A percentile compares a stretch with the other conserved stretches of the same genome.
phyloP scores from a whole-genome alignment of 2,329 filamentous ascomycete species.

The Trichoderma hamatum region DNA sequence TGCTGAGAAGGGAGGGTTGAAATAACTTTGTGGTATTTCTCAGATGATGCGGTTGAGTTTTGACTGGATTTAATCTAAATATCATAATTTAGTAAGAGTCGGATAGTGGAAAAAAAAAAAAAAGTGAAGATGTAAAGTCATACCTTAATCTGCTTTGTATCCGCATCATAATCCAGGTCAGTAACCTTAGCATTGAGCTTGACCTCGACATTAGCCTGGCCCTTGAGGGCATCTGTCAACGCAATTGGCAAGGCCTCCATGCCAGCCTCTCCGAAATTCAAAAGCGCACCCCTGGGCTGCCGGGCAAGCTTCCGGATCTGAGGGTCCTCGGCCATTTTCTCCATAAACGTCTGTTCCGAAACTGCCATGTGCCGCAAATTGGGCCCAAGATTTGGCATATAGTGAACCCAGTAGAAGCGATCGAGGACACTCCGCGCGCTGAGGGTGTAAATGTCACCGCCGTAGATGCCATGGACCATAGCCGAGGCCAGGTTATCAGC shows the following conservation, averaged over 20 bases:
- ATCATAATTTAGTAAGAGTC: not conserved
- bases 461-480: conserved; percentile 84
- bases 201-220: conserved; percentile 63
- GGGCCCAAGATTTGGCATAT: conserved; percentile 35
- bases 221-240: conserved; percentile 54
- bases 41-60: conserved; percentile 24
- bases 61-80: conserved; percentile 30
- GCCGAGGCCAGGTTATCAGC: conserved; percentile 77
- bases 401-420: conserved; percentile 38
- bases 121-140: conserved; percentile 15
- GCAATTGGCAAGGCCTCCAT: conserved; percentile 62
- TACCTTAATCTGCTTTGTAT: conserved; percentile 49
- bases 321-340: conserved; percentile 35
- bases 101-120: not conserved
- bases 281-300: conserved; percentile 37
- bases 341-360: conserved; percentile 38
- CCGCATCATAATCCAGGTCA: conserved; percentile 46
- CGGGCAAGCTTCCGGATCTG: conserved; percentile 39
- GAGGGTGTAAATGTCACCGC: conserved; percentile 80
- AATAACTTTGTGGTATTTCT: conserved; percentile 60
- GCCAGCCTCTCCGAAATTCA: conserved; percentile 55
- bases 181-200: conserved; percentile 53
- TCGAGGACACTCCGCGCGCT: conserved; percentile 66
- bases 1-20: conserved; percentile 62
- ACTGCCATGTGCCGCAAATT: conserved; percentile 49